Base-by-base conservation (phyloP, 2,329 filamentous ascomycete genomes). In the Beauveria rudraprayagi region DNA sequence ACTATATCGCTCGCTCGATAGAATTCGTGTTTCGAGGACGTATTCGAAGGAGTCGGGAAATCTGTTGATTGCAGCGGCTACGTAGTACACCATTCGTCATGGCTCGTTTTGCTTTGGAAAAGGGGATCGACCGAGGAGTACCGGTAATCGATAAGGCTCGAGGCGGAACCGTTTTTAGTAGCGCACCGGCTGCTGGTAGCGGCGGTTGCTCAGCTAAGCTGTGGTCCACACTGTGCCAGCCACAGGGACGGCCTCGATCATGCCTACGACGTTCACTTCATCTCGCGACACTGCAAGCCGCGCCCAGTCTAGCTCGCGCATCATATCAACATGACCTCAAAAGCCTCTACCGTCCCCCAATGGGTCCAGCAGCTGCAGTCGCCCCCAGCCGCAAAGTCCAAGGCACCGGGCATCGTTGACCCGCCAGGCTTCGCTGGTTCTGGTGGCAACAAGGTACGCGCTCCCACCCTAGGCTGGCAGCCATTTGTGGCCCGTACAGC, bases 291-390 rank as follows among this genome's bases (percentile, higher is more conserved):
- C 6, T 41, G 30, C 30, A 30, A 51, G 54, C 50, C 28, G 48
- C 26, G 7, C 58, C 17, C 19, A 26, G 17, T 19, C n/a, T n/a
- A 30, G 26, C 17, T 53, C 24, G n/a, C 46, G 16, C 52, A 60
- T 40, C 41, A 50, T 37, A n/a, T n/a, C 48, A 44, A 6, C 63
- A 70, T 70, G 70, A 62, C 67, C 58, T 71, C 75, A 63, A 70
- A 72, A 62, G 66, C 70, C 61, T 63, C 72, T 72, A 48, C 76
- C 77, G 63, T 66, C 16, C 92, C 92, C 40, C 79, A 83, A 80
- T 99, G 94, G 94, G 90, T 93, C 40, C 75, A 87, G 65, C 87
- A 95, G 69, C 83, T 97, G 67, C 87, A 87, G 70, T 84, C 84
- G 50, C 83, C 90, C 37, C 85, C 91, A 26, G 72, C 83, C 26